Evolutionary conservation across 805 yeast species (phyloP).

Genomic region (Candida easanensis): DNA sequence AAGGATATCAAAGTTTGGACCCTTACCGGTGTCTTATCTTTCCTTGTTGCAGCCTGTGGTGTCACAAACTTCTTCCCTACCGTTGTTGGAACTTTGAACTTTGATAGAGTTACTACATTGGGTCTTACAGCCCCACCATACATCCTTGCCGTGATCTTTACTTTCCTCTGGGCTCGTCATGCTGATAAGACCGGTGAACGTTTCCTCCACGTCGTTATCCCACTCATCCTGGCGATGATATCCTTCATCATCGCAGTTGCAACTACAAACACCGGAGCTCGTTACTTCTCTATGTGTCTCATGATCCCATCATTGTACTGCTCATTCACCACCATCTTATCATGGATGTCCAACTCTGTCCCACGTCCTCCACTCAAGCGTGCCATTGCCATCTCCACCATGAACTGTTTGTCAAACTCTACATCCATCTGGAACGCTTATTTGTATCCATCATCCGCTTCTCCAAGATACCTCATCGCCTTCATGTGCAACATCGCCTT

Average conservation of each 20-base stretch:
- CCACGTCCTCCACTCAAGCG: constrained; percentile 60
- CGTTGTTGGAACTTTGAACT: constrained; percentile 54
- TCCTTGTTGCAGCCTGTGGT: constrained; percentile 56
- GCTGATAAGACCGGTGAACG: constrained; percentile 57
- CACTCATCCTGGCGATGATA: constrained; percentile 39
- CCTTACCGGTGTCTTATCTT: constrained; percentile 40
- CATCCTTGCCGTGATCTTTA: constrained; percentile 45
- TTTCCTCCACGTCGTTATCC: constrained; percentile 45
- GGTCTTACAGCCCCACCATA: constrained; percentile 53
- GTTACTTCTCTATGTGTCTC: constrained; percentile 57
- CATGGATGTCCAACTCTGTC: constrained; percentile 55
- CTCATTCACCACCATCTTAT: constrained; percentile 47
- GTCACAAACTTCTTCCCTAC: constrained; percentile 53
- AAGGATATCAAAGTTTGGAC: constrained; percentile 46
- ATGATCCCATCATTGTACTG: constrained; percentile 48
- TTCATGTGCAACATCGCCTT: constrained; percentile 48
- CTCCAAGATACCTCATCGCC: constrained; percentile 34
- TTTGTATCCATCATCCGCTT: constrained; percentile 42
- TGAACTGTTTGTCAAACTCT: constrained; percentile 50
- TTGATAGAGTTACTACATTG: constrained; percentile 46
- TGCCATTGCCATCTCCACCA: constrained; percentile 53
- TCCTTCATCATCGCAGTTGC: constrained; percentile 44
- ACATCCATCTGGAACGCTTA: constrained; percentile 47
- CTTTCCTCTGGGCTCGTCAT: constrained; percentile 52
- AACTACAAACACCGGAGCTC: constrained; percentile 32